Conservation (phyloP, 2,329 filamentous ascomycete species). For the Aspergillus tanneri region DNA sequence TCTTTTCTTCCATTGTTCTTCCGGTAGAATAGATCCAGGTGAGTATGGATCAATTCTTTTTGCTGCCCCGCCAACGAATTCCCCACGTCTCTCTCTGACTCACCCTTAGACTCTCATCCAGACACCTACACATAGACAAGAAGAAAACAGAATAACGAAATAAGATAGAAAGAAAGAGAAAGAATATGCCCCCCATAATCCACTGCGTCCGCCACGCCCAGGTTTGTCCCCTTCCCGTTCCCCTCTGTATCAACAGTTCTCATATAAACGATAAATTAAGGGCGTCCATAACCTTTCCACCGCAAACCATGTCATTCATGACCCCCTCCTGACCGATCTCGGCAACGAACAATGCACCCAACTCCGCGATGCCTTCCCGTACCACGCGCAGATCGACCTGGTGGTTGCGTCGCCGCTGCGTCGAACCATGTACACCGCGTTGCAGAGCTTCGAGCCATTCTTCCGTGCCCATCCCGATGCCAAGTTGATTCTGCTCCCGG, state of each 20-base stretch:
- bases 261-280: conserved; percentile 40
- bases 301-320: conserved; percentile 70
- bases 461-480: conserved; percentile 48
- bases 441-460: conserved; percentile 64
- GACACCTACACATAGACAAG: neutral
- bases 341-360: conserved; percentile 71
- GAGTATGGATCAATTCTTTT: neutral
- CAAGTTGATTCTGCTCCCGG: conserved; percentile 66
- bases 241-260: too few species aligned
- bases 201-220: conserved; percentile 50
- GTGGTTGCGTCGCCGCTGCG: conserved; percentile 77
- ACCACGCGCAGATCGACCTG: conserved; percentile 64
- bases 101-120: neutral
- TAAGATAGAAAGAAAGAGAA: neutral
- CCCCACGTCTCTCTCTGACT: neutral
- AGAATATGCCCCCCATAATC: conserved; percentile 43
- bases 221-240: conserved; percentile 27
- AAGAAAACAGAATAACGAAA: neutral
- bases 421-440: conserved; percentile 75
- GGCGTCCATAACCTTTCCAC: conserved; percentile 76
- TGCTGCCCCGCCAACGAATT: neutral
- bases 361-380: conserved; percentile 63
- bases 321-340: conserved; percentile 74
- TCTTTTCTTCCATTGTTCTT: neutral
- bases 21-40: neutral